These are phyloP conservation scores for Vanrija sp. DNA, from an alignment of 1,284 basidiomycete genomes.

Conservation along the genomic window DNA sequence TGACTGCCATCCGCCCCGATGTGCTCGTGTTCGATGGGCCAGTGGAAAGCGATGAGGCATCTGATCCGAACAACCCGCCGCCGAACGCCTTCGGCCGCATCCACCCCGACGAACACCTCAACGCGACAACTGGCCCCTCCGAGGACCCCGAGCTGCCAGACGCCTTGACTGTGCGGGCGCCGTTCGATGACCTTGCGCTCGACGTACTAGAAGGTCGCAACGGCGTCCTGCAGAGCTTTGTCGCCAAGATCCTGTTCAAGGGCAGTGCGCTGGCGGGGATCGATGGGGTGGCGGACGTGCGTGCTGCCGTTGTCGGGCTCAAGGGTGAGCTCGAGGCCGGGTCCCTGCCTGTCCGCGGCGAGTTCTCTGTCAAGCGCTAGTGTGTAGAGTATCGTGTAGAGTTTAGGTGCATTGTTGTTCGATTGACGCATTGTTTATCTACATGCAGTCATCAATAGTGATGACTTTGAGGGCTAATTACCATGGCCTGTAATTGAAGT, in stretches of 20 bases:
- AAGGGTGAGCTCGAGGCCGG: slow-evolving; percentile 27
- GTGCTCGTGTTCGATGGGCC: slow-evolving; percentile 46
- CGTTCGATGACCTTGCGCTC: slow-evolving; percentile 38
- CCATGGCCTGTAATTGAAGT: no score
- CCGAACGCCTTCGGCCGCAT: slow-evolving; percentile 25
- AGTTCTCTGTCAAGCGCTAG: slow-evolving; percentile 32
- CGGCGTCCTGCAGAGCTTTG: slow-evolving; percentile 40
- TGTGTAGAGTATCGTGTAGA: not conserved
- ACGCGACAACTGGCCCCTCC: slow-evolving; percentile 9
- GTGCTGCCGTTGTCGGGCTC: slow-evolving; percentile 28
- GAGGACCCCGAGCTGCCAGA: slow-evolving; percentile 21
- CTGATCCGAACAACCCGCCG: slow-evolving; percentile 17
- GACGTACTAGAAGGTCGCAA: slow-evolving; percentile 44
- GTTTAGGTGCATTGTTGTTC: not conserved
- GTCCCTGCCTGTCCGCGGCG: slow-evolving; percentile 40
- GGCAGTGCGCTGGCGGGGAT: slow-evolving; percentile 48
- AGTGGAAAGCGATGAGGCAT: slow-evolving; percentile 4
- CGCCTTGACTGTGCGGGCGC: slow-evolving; percentile 37
- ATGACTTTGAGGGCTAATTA: no score
- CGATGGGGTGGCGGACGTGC: slow-evolving; percentile 35
- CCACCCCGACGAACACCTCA: slow-evolving; percentile 14
- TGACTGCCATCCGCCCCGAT: slow-evolving; percentile 41
- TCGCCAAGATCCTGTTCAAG: slow-evolving; percentile 46
- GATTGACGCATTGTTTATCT: not conserved
- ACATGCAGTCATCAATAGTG: not conserved